Conservation (phyloP, 1,284 basidiomycete genomes). For the Mrakiaceae sp. region DNA sequence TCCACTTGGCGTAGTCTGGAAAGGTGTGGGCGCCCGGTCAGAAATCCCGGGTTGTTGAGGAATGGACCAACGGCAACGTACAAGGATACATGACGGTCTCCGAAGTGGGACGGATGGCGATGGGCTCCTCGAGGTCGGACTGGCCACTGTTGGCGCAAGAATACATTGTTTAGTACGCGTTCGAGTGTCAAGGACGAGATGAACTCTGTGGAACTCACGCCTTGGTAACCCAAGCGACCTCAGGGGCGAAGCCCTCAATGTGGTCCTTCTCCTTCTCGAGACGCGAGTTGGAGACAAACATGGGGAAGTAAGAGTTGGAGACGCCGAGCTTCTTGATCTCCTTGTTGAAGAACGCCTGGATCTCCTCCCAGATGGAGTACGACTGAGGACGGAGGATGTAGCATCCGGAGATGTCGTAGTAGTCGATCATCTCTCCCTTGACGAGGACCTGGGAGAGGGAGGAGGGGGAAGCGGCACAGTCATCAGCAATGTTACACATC, state of each 20-base stretch:
- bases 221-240: slow-evolving; percentile 97
- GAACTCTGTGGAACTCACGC: slow-evolving; percentile 50
- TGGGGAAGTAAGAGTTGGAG: slow-evolving; percentile 97
- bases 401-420: slow-evolving; percentile 96
- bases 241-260: slow-evolving; percentile 98
- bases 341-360: slow-evolving; percentile 88
- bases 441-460: not conserved
- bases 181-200: not conserved
- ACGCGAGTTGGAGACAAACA: slow-evolving; percentile 90
- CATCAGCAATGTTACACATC: slow-evolving; percentile 10
- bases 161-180: not conserved
- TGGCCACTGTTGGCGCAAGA: slow-evolving; percentile 49
- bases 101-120: slow-evolving; percentile 95
- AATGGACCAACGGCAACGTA: slow-evolving; percentile 34
- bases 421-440: slow-evolving; percentile 30
- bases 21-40: not conserved
- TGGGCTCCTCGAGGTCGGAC: slow-evolving; percentile 90
- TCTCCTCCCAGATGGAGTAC: slow-evolving; percentile 91
- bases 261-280: slow-evolving; percentile 97
- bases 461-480: not conserved
- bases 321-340: slow-evolving; percentile 91
- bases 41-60: not conserved
- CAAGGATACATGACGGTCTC: slow-evolving; percentile 98
- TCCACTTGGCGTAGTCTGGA: slow-evolving; percentile 89
- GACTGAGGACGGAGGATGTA: slow-evolving; percentile 98